Percentiles rank a stretch among this genome's conserved stretches.
These are phyloP conservation scores for Penicillium egyptiacum DNA, from an alignment of 495 filamentous ascomycete species.

Conservation along the genomic window DNA sequence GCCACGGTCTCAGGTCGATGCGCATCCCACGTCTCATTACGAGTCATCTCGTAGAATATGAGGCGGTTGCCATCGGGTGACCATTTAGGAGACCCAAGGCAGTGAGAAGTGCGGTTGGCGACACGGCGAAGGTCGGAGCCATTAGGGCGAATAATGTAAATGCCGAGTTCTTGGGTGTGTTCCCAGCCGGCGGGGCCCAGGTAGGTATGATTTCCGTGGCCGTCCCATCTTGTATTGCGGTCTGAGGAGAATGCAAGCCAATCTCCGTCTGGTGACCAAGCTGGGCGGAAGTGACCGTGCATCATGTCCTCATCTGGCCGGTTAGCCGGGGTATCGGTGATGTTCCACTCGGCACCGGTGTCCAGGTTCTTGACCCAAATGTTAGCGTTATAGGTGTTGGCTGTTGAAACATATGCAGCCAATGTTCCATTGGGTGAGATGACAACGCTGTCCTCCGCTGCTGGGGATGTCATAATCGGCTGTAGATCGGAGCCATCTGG, in stretches of 20 bases:
- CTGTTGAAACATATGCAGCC: constrained; percentile 30
- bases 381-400: constrained; percentile 24
- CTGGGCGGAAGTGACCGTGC: constrained; percentile 32
- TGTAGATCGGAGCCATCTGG: constrained; percentile 28
- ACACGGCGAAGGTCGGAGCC: constrained; percentile 30
- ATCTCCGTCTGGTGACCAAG: constrained; percentile 31
- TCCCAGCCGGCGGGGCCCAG: constrained; percentile 31
- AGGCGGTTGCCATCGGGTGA: constrained; percentile 30
- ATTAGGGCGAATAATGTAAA: constrained; percentile 31
- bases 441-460: constrained; percentile 28
- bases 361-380: constrained; percentile 33
- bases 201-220: constrained; percentile 24
- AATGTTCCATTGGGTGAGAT: constrained; percentile 32
- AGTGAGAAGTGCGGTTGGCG: constrained; percentile 15
- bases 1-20: constrained; percentile 25
- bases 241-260: constrained; percentile 30
- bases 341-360: constrained; percentile 26
- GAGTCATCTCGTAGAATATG: constrained; percentile 34
- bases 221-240: constrained; percentile 26
- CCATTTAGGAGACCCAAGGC: constrained; percentile 31
- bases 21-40: constrained; percentile 29
- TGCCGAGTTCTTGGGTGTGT: constrained; percentile 33
- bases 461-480: constrained; percentile 21
- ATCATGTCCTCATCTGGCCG: constrained; percentile 8
- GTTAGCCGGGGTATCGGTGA: constrained; percentile 23